Evolutionary conservation across 805 yeast species (phyloP).

Genomic region (Monosporozyma siamensis): DNA sequence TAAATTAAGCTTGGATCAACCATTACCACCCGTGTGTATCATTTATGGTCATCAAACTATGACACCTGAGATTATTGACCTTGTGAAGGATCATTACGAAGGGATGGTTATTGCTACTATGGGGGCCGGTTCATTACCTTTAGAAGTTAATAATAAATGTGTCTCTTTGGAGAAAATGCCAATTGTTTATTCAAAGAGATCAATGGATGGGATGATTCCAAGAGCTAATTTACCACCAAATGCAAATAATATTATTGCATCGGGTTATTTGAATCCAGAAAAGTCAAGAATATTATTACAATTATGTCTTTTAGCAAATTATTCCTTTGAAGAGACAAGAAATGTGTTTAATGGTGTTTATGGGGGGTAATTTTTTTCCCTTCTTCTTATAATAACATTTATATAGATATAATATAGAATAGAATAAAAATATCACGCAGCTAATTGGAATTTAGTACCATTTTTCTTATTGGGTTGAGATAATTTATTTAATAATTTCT

Average conservation of each 20-base stretch:
- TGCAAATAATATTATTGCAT: constrained; percentile 41
- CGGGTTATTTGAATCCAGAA: constrained; percentile 60
- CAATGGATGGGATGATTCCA: constrained; percentile 67
- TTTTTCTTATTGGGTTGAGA: background rate
- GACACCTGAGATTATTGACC: constrained; percentile 26
- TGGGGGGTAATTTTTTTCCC: constrained; percentile 33
- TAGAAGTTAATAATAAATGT: constrained; percentile 38
- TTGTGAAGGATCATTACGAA: constrained; percentile 38
- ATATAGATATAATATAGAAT: no score
- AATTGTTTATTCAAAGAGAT: constrained; percentile 53
- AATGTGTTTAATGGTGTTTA: constrained; percentile 43
- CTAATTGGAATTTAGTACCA: background rate
- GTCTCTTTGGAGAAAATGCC: constrained; percentile 37
- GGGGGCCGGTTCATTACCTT: constrained; percentile 62
- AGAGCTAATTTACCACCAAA: constrained; percentile 34
- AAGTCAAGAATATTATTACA: constrained; percentile 52
- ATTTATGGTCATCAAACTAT: constrained; percentile 53
- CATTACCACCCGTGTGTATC: constrained; percentile 38
- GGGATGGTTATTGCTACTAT: constrained; percentile 60
- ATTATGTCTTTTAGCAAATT: constrained; percentile 40
- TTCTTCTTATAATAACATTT: background rate
- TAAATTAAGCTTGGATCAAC: constrained; percentile 30
- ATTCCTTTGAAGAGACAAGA: constrained; percentile 34
- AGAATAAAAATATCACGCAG: no score
- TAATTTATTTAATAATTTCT: constrained; percentile 3